Conservation (phyloP, 1,139 yeast genomes). For the Nakaseomyces uthaithaninus region DNA sequence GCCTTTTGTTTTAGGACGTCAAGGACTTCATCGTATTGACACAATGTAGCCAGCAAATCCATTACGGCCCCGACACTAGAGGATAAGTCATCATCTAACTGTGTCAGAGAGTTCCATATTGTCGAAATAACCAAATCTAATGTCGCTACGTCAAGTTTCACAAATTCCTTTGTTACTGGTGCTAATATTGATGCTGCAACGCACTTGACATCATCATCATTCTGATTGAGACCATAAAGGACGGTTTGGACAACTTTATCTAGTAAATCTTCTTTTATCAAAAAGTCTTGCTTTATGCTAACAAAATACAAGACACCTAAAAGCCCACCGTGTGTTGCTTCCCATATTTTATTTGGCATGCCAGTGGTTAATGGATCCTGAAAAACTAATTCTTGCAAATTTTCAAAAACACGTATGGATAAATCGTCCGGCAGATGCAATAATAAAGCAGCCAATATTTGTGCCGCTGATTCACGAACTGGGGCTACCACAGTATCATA, state of each 20-base stretch:
- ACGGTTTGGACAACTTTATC: slow-evolving; percentile 79
- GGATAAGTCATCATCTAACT: slow-evolving; percentile 80
- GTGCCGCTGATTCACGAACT: slow-evolving; percentile 94
- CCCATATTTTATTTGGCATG: slow-evolving; percentile 50
- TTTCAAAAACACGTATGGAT: slow-evolving; percentile 53
- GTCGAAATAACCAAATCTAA: slow-evolving; percentile 63
- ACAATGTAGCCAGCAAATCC: slow-evolving; percentile 84
- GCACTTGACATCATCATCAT: slow-evolving; percentile 94
- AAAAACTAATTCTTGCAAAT: slow-evolving; percentile 59
- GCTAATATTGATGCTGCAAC: slow-evolving; percentile 90
- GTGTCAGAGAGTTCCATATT: slow-evolving; percentile 81
- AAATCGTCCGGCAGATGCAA: slow-evolving; percentile 58
- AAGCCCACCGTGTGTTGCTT: slow-evolving; percentile 98
- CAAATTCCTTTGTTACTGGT: slow-evolving; percentile 83
- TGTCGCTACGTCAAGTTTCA: slow-evolving; percentile 50
- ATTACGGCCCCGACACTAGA: slow-evolving; percentile 94
- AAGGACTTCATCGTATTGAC: slow-evolving; percentile 73
- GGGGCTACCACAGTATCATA: slow-evolving; percentile 98
- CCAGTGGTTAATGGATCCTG: slow-evolving; percentile 47
- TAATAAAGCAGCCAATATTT: slow-evolving; percentile 81
- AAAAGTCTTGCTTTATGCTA: slow-evolving; percentile 74
- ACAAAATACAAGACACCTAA: slow-evolving; percentile 88
- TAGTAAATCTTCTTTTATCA: slow-evolving; percentile 51
- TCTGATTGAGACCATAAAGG: slow-evolving; percentile 71
- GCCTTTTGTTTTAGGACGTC: slow-evolving; percentile 61